Percentiles rank a stretch among this genome's conserved stretches.
phyloP scores from a whole-genome alignment of 805 yeast species.

The Ogataea haglerorum region DNA sequence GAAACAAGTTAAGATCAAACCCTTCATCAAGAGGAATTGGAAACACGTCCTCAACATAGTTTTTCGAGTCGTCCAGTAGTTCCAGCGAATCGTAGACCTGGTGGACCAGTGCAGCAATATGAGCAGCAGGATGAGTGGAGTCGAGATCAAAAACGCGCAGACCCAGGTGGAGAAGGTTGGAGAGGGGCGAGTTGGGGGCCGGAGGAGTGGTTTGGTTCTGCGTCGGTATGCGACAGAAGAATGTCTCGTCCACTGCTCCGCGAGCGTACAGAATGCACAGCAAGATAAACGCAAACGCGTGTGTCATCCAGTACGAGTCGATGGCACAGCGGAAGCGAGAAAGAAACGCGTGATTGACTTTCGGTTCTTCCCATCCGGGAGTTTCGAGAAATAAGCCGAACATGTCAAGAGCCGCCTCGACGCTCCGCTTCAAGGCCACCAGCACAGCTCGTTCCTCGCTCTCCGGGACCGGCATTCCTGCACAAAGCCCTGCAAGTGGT shows the following conservation, averaged over 20 bases:
- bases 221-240: constrained; percentile 15
- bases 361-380: no score
- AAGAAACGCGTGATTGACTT: constrained; percentile 5
- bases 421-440: constrained; percentile 15
- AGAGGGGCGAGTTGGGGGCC: constrained; percentile 14
- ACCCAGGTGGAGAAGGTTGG: constrained; percentile 16
- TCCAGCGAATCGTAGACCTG: constrained; percentile 14
- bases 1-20: constrained; percentile 10
- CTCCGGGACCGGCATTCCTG: constrained; percentile 3
- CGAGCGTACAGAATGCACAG: constrained; percentile 15
- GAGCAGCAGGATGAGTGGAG: constrained; percentile 16
- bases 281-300: constrained; percentile 18
- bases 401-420: constrained; percentile 19
- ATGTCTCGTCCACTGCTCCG: constrained; percentile 19
- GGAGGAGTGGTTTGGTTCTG: constrained; percentile 12
- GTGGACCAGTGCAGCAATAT: constrained; percentile 9
- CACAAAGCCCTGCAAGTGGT: constrained; percentile 11
- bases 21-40: constrained; percentile 15
- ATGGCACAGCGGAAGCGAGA: constrained; percentile 11
- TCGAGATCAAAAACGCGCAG: constrained; percentile 10
- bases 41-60: constrained; percentile 15
- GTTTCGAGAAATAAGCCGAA: constrained; percentile 4
- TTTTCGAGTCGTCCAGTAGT: constrained; percentile 12
- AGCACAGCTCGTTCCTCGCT: constrained; percentile 12
- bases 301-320: constrained; percentile 23